Percentiles rank a stretch among this genome's conserved stretches.
Conservation (phyloP, 192 early-diverging fungal species). For the Pilaira anomala region DNA sequence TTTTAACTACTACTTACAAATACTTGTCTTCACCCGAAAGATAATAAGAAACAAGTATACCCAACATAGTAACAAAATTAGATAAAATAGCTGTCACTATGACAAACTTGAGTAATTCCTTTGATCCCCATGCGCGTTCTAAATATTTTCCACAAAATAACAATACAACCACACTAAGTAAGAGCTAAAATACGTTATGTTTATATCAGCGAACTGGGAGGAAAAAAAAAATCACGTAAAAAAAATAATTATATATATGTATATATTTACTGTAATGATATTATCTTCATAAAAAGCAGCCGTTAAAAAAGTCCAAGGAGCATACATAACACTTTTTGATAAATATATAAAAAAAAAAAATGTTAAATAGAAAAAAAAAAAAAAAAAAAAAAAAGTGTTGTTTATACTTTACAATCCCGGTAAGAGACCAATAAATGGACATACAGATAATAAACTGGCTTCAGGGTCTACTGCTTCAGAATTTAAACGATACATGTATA, state of each 20-base stretch:
- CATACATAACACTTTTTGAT: slow-evolving; percentile 12
- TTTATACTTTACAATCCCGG: slow-evolving; percentile 37
- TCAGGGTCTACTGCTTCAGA: slow-evolving; percentile 1
- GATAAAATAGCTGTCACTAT: slow-evolving; percentile 50
- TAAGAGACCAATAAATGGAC: slow-evolving; percentile 34
- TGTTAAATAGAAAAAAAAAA: too few species aligned
- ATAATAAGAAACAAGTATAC: slow-evolving; percentile 54
- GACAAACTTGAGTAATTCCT: slow-evolving; percentile 71
- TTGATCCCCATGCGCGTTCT: slow-evolving; percentile 80
- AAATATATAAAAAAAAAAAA: too few species aligned
- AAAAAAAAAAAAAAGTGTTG: too few species aligned
- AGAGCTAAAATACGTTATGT: slow-evolving; percentile 33
- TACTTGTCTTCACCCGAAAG: slow-evolving; percentile 52
- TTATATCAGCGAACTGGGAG: neutral
- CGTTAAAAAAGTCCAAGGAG: slow-evolving; percentile 60
- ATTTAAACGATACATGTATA: slow-evolving; percentile 24
- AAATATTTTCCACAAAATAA: slow-evolving; percentile 72
- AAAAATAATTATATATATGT: too few species aligned
- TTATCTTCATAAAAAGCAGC: slow-evolving; percentile 56
- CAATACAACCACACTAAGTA: slow-evolving; percentile 39
- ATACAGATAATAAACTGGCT: neutral
- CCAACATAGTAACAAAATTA: slow-evolving; percentile 53
- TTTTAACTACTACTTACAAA: slow-evolving; percentile 43
- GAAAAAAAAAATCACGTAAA: neutral
- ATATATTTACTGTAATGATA: slow-evolving; percentile 38